Base-by-base conservation (phyloP, 176 grass and related monocot species). In the Juncus inflexus region DNA sequence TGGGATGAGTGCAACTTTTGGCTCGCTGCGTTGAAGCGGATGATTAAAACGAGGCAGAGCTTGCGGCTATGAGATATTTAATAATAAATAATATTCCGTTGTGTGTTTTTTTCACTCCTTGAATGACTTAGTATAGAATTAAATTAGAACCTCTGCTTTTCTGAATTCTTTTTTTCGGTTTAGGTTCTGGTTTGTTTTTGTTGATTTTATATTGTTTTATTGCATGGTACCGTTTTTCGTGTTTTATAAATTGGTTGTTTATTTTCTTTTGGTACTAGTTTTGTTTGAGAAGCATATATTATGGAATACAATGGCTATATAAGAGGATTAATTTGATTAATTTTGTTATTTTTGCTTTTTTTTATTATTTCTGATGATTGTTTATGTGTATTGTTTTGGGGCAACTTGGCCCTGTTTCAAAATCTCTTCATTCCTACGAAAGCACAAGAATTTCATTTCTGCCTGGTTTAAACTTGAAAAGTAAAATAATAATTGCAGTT, bases 1-100 rank as follows among this genome's bases (percentile, higher is more conserved):
- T 99, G 95, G 95, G 85, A 99, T 13, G 95, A 99, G 86, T 99
- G 95, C 78, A 86, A 90, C 80, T 82, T 90, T 61, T 99, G 95
- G 95, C 89, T 99, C 75, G 78, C 83, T 39, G 86, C 89, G 69
- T 60, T 99, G 72, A 99, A 86, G 78, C 89, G 89, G 0, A 84
- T 99, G 89, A 99, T 99, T 66, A 99, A 94, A 74, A 78, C 80
- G 5, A 90, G 86, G 73, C 85, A 91, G 62, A 90, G 62, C 50
- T 76, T 92, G 52, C 80, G 85, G 85, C 71, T 76, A 69, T 96
- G 12, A 76, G 45, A 72, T 37, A 74, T 47, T 47, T 47, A 6
- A 47, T 47, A 47, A 28, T 28, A 28, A 79, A 84, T 1, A 4
- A 2, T 12, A 61, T 6, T 15, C 68, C 50, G 8, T 58, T 56